Base-by-base conservation (phyloP, 1,284 basidiomycete genomes). In the Rhodotorula sp. region DNA sequence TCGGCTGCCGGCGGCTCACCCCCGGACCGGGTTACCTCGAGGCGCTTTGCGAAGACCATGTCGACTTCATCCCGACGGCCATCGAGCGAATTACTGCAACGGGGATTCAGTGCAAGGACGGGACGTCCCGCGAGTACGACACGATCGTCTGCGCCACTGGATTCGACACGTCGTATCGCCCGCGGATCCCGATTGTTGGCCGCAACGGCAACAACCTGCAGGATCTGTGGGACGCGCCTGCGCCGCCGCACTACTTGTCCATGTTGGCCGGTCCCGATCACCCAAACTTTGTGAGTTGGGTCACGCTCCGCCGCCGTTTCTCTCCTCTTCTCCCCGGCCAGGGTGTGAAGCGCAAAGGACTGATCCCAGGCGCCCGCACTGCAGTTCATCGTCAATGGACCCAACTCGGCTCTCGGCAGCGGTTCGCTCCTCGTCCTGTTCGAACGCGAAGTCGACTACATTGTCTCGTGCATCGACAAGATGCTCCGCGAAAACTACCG, bases 11-110 rank as follows among this genome's bases (percentile, higher is more conserved):
- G 26, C 62, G 88, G 54, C 79, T 88, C 55, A 89, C 88, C 0
- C 87, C 88, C 4, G 88, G 87, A 0, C 87, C 87, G 47, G 87
- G 87, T 3, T 89, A 87, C 77, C 82, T 89, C 34, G 87, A 88
- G 76, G 85, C 88, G 0, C 79, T 89, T 14, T 85, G 85, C 71
- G 82, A 85, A 78, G 85, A 86, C 65, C 88, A 88, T 76, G 63
- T 87, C 55, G 84, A 87, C 62, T 88, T 89, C 71, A 79, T 86
- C 38, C 79, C 85, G 3, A 79, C 81, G 23, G 78, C 80, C 3
- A 88, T 89, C 77, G 84, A 83, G 66, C 80, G 81, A 19, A 80
- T 88, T 62, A 86, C 85, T 2, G 80, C 84, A 43, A 84, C 77
- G 3, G 87, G 88, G 1, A 85, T 89, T 18, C 85, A 86, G 76